phyloP scores from a whole-genome alignment of 345 rosid species.

The Heritiera littoralis region DNA sequence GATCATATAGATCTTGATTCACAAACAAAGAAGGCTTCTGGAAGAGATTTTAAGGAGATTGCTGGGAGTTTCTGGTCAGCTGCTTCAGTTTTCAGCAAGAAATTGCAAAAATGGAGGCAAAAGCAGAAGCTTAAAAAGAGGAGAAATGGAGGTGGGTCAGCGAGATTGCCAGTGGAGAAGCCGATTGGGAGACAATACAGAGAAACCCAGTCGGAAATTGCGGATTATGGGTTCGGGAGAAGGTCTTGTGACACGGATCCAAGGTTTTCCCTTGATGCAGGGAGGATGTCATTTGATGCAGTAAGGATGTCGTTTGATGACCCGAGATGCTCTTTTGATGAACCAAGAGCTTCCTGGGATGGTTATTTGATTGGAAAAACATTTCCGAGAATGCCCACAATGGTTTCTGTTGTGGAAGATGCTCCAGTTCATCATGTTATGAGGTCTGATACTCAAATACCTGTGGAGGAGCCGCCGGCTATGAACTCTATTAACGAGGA shows the following conservation, averaged over 20 bases:
- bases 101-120: slow-evolving; percentile 91
- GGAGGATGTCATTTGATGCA: slow-evolving; percentile 63
- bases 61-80: slow-evolving; percentile 97
- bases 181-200: slow-evolving; percentile 87
- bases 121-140: slow-evolving; percentile 91
- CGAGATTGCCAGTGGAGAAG: slow-evolving; percentile 90
- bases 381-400: slow-evolving; percentile 80
- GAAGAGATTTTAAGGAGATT: slow-evolving; percentile 69
- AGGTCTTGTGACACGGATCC: slow-evolving; percentile 98
- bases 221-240: slow-evolving; percentile 90
- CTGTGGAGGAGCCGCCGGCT: slow-evolving; percentile 59
- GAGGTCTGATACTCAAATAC: slow-evolving; percentile 73
- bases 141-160: slow-evolving; percentile 64
- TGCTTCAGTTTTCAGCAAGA: slow-evolving; percentile 95
- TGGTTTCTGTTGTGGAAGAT: slow-evolving; percentile 92
- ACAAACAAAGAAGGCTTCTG: slow-evolving; percentile 68
- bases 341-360: slow-evolving; percentile 97
- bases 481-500: slow-evolving; percentile 40
- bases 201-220: slow-evolving; percentile 98
- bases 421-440: slow-evolving; percentile 62
- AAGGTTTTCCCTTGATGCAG: slow-evolving; percentile 77
- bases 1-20: slow-evolving; percentile 93
- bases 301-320: slow-evolving; percentile 86
- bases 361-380: slow-evolving; percentile 75
- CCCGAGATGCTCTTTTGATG: slow-evolving; percentile 83